Evolutionary conservation across 2,329 filamentous ascomycete species (phyloP).

Genomic region (Hymenoscyphus fructigenus): DNA sequence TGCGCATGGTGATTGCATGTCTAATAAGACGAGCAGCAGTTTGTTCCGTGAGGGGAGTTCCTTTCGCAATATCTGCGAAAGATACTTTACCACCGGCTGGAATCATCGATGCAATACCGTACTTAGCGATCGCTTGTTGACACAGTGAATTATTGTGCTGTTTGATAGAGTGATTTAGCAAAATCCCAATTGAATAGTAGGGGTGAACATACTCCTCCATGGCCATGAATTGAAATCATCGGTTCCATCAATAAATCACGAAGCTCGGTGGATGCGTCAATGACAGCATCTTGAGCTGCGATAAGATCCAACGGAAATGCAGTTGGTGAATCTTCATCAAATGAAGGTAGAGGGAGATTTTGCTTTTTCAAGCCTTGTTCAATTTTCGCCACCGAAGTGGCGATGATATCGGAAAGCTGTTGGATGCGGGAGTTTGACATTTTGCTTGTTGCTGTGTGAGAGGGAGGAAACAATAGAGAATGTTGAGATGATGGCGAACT

Average conservation of each 20-base stretch:
- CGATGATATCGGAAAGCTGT: not conserved
- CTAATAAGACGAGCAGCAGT: not conserved
- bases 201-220: not conserved
- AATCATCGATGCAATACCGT: not conserved
- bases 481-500: no score
- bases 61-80: not conserved
- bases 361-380: not conserved
- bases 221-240: not conserved
- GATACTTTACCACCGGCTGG: not conserved
- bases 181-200: not conserved
- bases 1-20: not conserved
- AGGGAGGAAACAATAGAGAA: no score
- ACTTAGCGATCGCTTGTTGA: not conserved
- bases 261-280: constrained; percentile 5
- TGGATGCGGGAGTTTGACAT: not conserved
- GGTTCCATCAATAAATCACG: constrained; percentile 5
- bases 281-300: constrained; percentile 6
- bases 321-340: not conserved
- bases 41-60: not conserved
- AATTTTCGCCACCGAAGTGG: not conserved
- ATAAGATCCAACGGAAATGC: not conserved
- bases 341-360: not conserved
- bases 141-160: not conserved
- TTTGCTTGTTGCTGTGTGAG: no score
- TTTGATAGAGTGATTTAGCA: not conserved